phyloP scores from a whole-genome alignment of 257 asterid genomes.

The Nicotiana sylvestris region DNA sequence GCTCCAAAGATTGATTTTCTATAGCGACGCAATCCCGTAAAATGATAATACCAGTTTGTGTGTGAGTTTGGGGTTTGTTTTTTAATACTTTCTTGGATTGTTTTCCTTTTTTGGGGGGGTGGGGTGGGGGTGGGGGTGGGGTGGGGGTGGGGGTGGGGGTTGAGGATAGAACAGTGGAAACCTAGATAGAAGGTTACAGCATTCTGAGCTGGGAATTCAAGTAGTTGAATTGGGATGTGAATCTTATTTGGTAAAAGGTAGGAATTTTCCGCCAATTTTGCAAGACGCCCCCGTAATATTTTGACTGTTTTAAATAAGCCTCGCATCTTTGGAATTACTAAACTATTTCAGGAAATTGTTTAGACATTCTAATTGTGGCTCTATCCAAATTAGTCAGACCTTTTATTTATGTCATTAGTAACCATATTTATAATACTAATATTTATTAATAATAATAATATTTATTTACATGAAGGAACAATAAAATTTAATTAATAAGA shows the following conservation, averaged over 20 bases:
- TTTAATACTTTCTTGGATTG: neutral
- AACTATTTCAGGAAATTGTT: neutral
- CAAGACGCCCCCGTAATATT: neutral
- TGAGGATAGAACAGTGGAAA: slow-evolving; percentile 12
- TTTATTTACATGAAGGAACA: too few species aligned
- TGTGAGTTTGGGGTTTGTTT: neutral
- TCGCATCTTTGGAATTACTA: neutral
- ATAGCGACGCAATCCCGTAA: neutral
- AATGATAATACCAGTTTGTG: neutral
- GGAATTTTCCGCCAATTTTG: too few species aligned
- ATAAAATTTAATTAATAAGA: too few species aligned
- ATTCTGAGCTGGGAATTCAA: neutral
- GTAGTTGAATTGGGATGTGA: neutral
- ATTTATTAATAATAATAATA: too few species aligned
- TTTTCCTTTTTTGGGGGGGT: neutral
- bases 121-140: neutral
- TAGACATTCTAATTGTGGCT: neutral
- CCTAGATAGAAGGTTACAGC: slow-evolving; percentile 13
- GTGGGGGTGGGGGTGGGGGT: neutral
- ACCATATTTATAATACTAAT: too few species aligned
- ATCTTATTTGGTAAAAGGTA: neutral
- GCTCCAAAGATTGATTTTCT: neutral
- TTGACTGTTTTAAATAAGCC: neutral
- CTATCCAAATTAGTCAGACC: neutral
- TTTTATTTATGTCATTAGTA: neutral